Percentiles rank a stretch among this genome's conserved stretches.
These are phyloP conservation scores for Nannizziopsis arthrosporioides DNA, from an alignment of 2,329 filamentous ascomycete species.

Conservation along the genomic window DNA sequence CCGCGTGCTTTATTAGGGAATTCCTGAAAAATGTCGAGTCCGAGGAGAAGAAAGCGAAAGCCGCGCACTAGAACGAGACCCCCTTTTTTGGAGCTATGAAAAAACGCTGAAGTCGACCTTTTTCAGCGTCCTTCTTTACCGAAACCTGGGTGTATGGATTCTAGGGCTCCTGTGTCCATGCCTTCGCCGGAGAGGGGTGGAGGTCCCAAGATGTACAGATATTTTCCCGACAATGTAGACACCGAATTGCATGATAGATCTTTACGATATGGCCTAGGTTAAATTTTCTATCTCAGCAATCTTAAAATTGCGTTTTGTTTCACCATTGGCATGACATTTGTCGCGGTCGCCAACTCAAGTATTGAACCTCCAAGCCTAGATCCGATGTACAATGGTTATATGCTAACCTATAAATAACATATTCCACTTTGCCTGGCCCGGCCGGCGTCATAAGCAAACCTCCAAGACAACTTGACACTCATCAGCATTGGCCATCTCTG, in stretches of 20 bases:
- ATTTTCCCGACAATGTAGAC: slow-evolving; percentile 8
- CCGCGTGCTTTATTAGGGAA: slow-evolving; percentile 27
- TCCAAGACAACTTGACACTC: no score
- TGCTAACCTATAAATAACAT: no score
- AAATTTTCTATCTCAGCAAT: neutral
- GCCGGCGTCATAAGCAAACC: neutral
- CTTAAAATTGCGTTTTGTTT: no score
- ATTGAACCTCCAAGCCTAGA: no score
- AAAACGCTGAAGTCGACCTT: neutral
- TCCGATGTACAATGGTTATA: no score
- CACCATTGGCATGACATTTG: no score
- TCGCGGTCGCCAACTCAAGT: no score
- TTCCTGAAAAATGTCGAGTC: slow-evolving; percentile 41
- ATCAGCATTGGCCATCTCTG: no score
- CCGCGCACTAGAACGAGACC: neutral
- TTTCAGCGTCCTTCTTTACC: neutral
- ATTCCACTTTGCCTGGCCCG: neutral
- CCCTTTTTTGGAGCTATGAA: neutral
- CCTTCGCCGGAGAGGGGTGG: neutral
- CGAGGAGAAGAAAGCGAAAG: slow-evolving; percentile 34
- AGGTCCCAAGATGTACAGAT: slow-evolving; percentile 9
- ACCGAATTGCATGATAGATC: slow-evolving; percentile 12
- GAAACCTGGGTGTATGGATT: neutral
- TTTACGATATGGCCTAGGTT: slow-evolving; percentile 1
- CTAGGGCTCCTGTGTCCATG: neutral